Base-by-base conservation (phyloP, 1,139 yeast species). In the Nakaseomyces uthaithaninus region DNA sequence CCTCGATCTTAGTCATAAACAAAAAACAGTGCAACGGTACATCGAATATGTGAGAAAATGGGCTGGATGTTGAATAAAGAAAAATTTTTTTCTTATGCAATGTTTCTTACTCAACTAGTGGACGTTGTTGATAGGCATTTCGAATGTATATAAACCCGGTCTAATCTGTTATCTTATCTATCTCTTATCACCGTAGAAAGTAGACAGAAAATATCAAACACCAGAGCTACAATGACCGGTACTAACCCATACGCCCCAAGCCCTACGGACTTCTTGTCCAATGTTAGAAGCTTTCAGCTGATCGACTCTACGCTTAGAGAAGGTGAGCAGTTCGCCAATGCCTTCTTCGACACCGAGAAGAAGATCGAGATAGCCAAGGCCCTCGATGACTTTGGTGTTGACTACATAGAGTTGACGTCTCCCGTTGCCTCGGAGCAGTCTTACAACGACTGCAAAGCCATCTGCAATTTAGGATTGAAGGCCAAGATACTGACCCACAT, bases 321-420 rank as follows among this genome's bases (percentile, higher is more conserved):
- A 67, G 97, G 98, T 63, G 98, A 91, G 68, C 98, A 91, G 65
- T 91, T 91, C 63, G 96, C 97, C 59, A 91, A 89, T 61, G 95
- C 98, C 9, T 91, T 89, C 66, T 91, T 91, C 69, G 71, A 79
- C 55, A 87, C 97, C 37, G 97, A 84, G 62, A 91, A 86, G 73
- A 91, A 91, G 72, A 89, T 91, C 51, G 96, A 89, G 65, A 91
- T 91, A 50, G 98, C 98, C 56, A 89, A 82, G 72, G 97, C 97
- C 14, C 71, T 91, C 48, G 97, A 89, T 63, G 97, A 89, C 59
- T 91, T 91, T 60, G 98, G 98, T 54, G 97, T 87, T 41, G 98
- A 91, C 67, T 91, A 91, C 69, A 91, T 91, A 53, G 98, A 91
- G 68, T 74, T 91, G 62, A 91, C 97, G 23, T 87, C 96, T 2